Evolutionary conservation across 805 yeast genomes (phyloP).

Genomic region (Sugiyamaella floridensis): DNA sequence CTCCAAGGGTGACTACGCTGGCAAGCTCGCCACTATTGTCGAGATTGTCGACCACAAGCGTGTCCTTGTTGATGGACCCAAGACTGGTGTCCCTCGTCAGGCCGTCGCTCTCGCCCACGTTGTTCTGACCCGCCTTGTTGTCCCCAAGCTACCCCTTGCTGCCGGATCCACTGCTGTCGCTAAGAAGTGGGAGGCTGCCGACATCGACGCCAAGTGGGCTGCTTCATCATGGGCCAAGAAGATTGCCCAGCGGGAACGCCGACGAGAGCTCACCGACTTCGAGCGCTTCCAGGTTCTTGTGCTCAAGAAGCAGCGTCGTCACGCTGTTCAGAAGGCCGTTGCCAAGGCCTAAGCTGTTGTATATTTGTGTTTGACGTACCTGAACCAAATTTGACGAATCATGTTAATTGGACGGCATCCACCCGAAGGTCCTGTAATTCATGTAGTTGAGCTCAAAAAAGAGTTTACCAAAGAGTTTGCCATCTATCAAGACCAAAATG

Average conservation of each 20-base stretch:
- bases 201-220: slow-evolving; percentile 84
- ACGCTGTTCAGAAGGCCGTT: slow-evolving; percentile 89
- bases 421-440: not conserved
- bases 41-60: slow-evolving; percentile 99
- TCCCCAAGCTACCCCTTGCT: slow-evolving; percentile 87
- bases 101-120: slow-evolving; percentile 79
- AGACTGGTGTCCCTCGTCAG: slow-evolving; percentile 84
- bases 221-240: slow-evolving; percentile 96
- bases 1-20: slow-evolving; percentile 63
- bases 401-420: not conserved
- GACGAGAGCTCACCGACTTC: slow-evolving; percentile 90
- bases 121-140: slow-evolving; percentile 86
- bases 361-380: not conserved
- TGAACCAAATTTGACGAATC: slow-evolving; percentile 1
- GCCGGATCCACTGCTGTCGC: slow-evolving; percentile 76
- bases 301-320: slow-evolving; percentile 95
- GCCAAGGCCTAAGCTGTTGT: slow-evolving; percentile 56
- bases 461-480: not conserved
- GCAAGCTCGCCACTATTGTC: slow-evolving; percentile 92
- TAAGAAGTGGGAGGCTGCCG: slow-evolving; percentile 92
- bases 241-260: slow-evolving; percentile 89
- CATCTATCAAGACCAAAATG: not conserved
- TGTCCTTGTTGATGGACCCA: slow-evolving; percentile 96
- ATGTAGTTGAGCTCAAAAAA: not conserved
- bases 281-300: slow-evolving; percentile 99